Evolutionary conservation across 2,329 filamentous ascomycete species (phyloP), one percentile per base, ranked within the genome.

Genomic region (Paracoccidioides brasiliensis): DNA sequence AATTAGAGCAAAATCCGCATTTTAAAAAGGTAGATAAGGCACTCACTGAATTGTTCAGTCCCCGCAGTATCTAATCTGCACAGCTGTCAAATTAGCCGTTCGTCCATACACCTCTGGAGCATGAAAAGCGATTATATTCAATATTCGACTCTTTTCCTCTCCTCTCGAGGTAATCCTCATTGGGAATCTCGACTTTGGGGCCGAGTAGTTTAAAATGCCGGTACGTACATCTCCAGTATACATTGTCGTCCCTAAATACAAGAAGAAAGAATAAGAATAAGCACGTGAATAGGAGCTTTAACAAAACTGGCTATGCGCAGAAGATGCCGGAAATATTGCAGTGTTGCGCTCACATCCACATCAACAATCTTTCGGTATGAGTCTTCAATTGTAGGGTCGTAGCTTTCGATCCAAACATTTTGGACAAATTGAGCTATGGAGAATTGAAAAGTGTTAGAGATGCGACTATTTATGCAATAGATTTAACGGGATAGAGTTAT

Each of bases 321-420:
- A 38, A 38, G 33, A 22, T 5, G 33, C 32, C 33, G 33, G 32
- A 38, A 38, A 50, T 50, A 33, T 38, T 50, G 46, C 37, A 33
- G 46, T 50, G 42, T 30, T 41, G 56, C 28, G 80, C 87, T 78
- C 75, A 93, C 89, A 78, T 95, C 89, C 59, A 95, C 87, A 63
- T 90, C 87, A 58, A 90, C 86, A 71, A 90, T 86, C 74, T 91
- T 91, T 64, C 87, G 81, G 70, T 91, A 91, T 57, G 87, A 90
- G 71, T 91, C 87, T 72, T 91, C 87, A 70, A 91, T 91, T 60
- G 87, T 91, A 45, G 87, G 87, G 72, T 91, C 87, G 69, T 91
- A 91, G 69, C 84, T 88, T 71, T 95, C 89, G 68, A 95, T 91
- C 87, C 89, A 94, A 64, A 94, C 86, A 74, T 93, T 90, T 71